These are phyloP conservation scores for Metschnikowia baotianmanensis DNA, from an alignment of 805 yeast species.

Conservation along the genomic window DNA sequence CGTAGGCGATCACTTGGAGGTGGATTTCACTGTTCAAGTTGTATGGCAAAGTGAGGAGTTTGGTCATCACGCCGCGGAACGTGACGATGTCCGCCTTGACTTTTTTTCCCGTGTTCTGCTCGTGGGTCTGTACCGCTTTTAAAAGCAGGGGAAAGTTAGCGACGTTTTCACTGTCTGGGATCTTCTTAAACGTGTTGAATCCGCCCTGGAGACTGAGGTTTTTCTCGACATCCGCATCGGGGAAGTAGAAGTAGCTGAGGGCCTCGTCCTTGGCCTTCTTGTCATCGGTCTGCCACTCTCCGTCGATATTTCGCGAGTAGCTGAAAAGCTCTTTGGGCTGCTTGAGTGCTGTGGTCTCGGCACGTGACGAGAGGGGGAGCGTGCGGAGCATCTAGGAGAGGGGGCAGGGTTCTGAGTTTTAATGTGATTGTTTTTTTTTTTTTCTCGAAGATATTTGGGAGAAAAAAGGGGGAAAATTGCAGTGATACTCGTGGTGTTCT, in stretches of 20 bases:
- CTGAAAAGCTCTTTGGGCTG: slow-evolving; percentile 83
- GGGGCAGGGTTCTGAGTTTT: no score
- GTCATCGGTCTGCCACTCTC: slow-evolving; percentile 39
- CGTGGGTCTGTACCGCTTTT: slow-evolving; percentile 53
- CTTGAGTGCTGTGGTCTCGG: slow-evolving; percentile 65
- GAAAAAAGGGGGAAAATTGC: background rate
- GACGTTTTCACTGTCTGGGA: slow-evolving; percentile 51
- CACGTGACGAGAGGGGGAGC: slow-evolving; percentile 47
- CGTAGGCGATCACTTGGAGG: slow-evolving; percentile 64
- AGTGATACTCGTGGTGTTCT: no score
- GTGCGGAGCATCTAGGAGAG: slow-evolving; percentile 30
- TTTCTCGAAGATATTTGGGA: background rate
- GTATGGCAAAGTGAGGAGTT: slow-evolving; percentile 66
- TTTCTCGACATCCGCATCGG: slow-evolving; percentile 64
- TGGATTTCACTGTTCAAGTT: slow-evolving; percentile 54
- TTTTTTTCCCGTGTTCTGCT: slow-evolving; percentile 45
- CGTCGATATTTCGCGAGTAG: slow-evolving; percentile 61
- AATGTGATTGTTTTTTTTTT: background rate
- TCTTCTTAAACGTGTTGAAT: slow-evolving; percentile 51
- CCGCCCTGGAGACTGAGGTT: slow-evolving; percentile 66
- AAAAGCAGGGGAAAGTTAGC: slow-evolving; percentile 61
- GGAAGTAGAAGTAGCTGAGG: slow-evolving; percentile 75
- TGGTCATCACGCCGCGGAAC: slow-evolving; percentile 82
- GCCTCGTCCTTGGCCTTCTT: slow-evolving; percentile 46
- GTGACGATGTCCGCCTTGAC: slow-evolving; percentile 68